These are phyloP conservation scores for Acacia pycnantha DNA, from an alignment of 331 rosid genomes.

Conservation along the genomic window DNA sequence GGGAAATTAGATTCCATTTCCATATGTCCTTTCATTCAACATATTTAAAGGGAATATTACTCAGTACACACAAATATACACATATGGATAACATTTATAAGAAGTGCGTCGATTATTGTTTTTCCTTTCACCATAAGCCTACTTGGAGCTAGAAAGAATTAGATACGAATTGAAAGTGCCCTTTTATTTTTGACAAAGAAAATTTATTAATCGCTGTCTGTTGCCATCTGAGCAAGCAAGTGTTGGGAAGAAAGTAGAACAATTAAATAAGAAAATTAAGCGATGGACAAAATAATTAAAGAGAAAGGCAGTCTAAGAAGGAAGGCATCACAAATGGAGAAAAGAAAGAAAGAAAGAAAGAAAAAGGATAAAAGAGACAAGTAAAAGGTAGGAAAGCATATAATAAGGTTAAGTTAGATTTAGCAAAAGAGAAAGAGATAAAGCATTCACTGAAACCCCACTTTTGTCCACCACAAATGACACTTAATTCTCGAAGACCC, in stretches of 20 bases:
- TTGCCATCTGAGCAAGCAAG: slow-evolving; percentile 31
- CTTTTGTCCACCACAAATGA: slow-evolving; percentile 40
- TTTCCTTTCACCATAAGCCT: neutral
- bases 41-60: slow-evolving; percentile 20
- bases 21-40: slow-evolving; percentile 35
- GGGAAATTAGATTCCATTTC: slow-evolving; percentile 54
- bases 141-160: neutral
- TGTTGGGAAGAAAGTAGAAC: slow-evolving; percentile 26
- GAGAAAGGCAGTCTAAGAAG: slow-evolving; percentile 40
- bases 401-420: slow-evolving; percentile 30
- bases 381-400: slow-evolving; percentile 38
- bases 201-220: neutral
- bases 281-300: neutral
- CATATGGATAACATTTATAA: neutral
- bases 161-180: neutral
- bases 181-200: neutral
- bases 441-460: slow-evolving; percentile 40
- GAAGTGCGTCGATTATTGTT: neutral
- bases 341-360: neutral
- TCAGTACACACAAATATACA: neutral
- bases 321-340: slow-evolving; percentile 40
- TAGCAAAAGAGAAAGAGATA: slow-evolving; percentile 35
- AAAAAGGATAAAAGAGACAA: slow-evolving; percentile 10
- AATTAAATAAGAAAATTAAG: slow-evolving; percentile 4
- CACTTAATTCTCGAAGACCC: slow-evolving; percentile 45